phyloP scores from a whole-genome alignment of 768 basidiomycete genomes.

The Asterophora lycoperdoides region DNA sequence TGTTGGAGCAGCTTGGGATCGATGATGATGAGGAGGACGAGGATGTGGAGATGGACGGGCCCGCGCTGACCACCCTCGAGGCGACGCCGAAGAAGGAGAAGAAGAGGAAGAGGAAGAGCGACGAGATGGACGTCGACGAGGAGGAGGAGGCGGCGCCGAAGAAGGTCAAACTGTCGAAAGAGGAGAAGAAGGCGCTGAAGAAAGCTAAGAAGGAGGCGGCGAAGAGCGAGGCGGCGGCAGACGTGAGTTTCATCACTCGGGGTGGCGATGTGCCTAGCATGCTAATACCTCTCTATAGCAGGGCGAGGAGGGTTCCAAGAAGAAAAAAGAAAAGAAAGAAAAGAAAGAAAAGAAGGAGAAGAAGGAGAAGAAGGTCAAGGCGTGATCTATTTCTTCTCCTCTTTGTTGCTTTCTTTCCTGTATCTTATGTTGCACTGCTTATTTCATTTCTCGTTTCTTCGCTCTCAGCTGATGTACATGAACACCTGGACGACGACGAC shows the following conservation, averaged over 20 bases:
- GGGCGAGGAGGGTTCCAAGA: conserved; percentile 28
- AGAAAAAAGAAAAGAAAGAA: conserved; percentile 57
- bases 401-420: conserved; percentile 14
- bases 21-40: conserved; percentile 50
- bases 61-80: conserved; percentile 56
- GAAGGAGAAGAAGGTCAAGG: conserved; percentile 33
- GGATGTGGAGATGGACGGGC: conserved; percentile 45
- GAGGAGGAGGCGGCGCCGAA: conserved; percentile 54
- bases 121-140: conserved; percentile 61
- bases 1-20: conserved; percentile 70
- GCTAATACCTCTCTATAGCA: conserved; percentile 4
- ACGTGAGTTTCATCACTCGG: conserved; percentile 27
- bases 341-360: conserved; percentile 33
- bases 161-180: conserved; percentile 76
- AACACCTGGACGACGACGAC: neutral
- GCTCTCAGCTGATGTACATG: neutral
- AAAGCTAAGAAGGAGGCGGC: conserved; percentile 67
- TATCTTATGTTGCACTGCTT: conserved; percentile 9
- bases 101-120: conserved; percentile 66
- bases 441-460: conserved; percentile 2
- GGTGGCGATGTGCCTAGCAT: neutral
- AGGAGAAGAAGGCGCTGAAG: conserved; percentile 83
- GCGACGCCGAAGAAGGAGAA: conserved; percentile 55
- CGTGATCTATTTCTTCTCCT: conserved; percentile 16
- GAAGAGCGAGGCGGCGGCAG: conserved; percentile 44